Base-by-base conservation (phyloP, 2,329 filamentous ascomycete species). In the Ophiostoma pallidulum region DNA sequence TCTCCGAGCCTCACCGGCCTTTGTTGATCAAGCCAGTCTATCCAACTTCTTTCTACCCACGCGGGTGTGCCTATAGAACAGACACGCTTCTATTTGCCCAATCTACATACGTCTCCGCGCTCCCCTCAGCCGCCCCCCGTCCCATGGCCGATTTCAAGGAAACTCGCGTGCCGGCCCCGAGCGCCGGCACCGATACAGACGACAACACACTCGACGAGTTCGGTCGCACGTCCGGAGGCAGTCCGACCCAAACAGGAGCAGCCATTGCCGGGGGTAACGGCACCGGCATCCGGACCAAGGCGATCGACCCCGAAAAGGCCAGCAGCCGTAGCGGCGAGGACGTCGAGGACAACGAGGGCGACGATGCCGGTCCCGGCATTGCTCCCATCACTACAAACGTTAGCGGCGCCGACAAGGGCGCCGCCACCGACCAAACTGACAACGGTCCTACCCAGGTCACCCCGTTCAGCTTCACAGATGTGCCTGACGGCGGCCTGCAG, bases 401-500 rank as follows among this genome's bases (percentile, higher is more conserved):
- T n/a, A n/a, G n/a, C n/a, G n/a, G n/a, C n/a, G n/a, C n/a, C n/a
- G n/a, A n/a, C n/a, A n/a, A n/a, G n/a, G 39, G 28, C 2, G 29
- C 37, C 5, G 32, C 12, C 22, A 22, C n/a, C 18, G 39, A 41
- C 14, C 18, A 14, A 16, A 22, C n/a, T 14, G 39, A 41, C 14
- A 22, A 14, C 24, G 40, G n/a, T 3, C 37, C 36, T 3, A 24
- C 49, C 7, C 40, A 39, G 36, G 14, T 28, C 3, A n/a, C 42
- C 10, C 29, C 47, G 5, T 39, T 37, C 8, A 45, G 38, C 18
- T 36, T 46, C 3, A 1, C 7, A 8, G 41, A 47, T 8, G 50
- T 52, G 10, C 58, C 59, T 6, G 51, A 60, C 18, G 58, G 58
- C 38, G 59, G 58, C 12, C 16, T 42, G 9, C 24, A 38, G 10